Conservation (phyloP, 2,329 filamentous ascomycete genomes). For the Thielaviopsis populi region DNA sequence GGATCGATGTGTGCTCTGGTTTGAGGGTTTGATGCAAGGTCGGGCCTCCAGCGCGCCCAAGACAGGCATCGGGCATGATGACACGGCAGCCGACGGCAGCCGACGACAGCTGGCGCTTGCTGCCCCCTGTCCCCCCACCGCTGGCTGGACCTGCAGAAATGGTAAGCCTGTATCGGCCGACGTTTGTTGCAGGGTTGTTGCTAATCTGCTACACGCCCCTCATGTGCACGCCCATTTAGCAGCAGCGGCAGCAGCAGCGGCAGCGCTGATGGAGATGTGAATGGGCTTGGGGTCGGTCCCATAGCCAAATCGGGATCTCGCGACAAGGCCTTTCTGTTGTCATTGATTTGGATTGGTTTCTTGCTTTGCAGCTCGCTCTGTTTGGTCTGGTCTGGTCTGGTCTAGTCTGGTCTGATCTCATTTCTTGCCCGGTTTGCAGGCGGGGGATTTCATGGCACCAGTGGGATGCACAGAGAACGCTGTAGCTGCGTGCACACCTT, state of each 20-base stretch:
- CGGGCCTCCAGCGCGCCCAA: background rate
- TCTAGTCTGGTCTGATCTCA: background rate
- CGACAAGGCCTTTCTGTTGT: background rate
- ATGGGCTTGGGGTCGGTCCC: background rate
- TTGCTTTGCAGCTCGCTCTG: background rate
- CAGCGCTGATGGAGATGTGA: background rate
- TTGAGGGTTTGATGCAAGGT: background rate
- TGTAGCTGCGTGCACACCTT: background rate
- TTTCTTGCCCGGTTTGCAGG: background rate
- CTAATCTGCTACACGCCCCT: background rate
- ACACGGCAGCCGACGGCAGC: too few relatives aligned
- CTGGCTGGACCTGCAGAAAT: constrained; percentile 2
- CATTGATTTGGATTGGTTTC: background rate
- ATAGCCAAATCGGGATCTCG: background rate
- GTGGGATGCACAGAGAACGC: background rate
- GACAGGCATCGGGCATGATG: background rate
- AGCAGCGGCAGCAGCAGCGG: background rate
- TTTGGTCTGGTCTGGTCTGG: background rate
- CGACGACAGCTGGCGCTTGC: background rate
- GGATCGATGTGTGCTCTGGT: background rate
- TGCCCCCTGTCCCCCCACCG: background rate
- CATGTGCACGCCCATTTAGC: background rate
- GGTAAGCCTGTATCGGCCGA: constrained; percentile 3
- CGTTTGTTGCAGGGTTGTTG: background rate
- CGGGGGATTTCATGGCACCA: background rate